Conservation (phyloP, 2,329 filamentous ascomycete genomes). For the Trichothecium sympodiale region DNA sequence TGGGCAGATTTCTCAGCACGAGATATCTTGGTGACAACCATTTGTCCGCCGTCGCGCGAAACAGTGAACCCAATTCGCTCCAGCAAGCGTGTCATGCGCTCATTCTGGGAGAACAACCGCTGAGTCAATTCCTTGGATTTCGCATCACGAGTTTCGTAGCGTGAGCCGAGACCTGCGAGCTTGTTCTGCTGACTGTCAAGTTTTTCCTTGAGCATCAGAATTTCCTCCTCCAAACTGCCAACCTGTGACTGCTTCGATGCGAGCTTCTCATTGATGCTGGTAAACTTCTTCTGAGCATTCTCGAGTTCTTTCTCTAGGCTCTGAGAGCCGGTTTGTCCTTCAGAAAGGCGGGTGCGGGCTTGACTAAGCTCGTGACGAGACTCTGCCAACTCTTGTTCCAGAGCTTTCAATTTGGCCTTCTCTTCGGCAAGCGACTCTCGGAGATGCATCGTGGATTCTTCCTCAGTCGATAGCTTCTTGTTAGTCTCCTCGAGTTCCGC, state of each 20-base stretch:
- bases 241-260: constrained; percentile 66
- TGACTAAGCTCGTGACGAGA: constrained; percentile 58
- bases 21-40: constrained; percentile 64
- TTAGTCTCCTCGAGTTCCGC: constrained; percentile 43
- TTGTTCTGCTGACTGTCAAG: constrained; percentile 41
- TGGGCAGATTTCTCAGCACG: constrained; percentile 44
- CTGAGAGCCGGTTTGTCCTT: constrained; percentile 77
- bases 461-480: constrained; percentile 39
- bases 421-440: constrained; percentile 42
- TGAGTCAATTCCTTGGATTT: constrained; percentile 77
- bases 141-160: constrained; percentile 58
- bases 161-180: constrained; percentile 37
- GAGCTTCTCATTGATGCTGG: constrained; percentile 57
- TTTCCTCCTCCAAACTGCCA: constrained; percentile 65
- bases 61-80: constrained; percentile 82
- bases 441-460: constrained; percentile 38
- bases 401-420: constrained; percentile 39
- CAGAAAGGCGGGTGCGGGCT: constrained; percentile 61
- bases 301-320: constrained; percentile 62
- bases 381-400: constrained; percentile 48
- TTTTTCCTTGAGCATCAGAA: constrained; percentile 57
- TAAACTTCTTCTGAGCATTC: constrained; percentile 63
- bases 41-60: constrained; percentile 58
- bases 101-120: constrained; percentile 71
- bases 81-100: constrained; percentile 70